phyloP scores from a whole-genome alignment of 2,329 filamentous ascomycete species.

The Ilyonectria destructans region DNA sequence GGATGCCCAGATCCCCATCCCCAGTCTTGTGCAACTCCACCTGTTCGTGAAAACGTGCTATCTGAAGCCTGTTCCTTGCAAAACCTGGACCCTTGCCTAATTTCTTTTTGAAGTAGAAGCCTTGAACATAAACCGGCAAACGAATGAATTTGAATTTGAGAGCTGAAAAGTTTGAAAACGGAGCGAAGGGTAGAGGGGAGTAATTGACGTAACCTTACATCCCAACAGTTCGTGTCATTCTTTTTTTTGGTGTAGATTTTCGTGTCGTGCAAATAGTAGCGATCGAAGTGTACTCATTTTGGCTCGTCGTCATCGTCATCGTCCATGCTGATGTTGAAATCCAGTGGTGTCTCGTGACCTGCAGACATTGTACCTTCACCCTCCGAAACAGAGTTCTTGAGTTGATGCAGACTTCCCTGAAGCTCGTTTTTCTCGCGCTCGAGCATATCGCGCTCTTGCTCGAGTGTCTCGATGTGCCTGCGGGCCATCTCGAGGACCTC shows the following conservation, averaged over 20 bases:
- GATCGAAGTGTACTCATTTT: background rate
- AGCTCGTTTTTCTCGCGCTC: constrained; percentile 47
- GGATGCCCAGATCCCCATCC: background rate
- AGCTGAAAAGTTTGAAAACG: constrained; percentile 4
- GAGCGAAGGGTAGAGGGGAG: constrained; percentile 3
- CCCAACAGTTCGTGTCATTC: background rate
- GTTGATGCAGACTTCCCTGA: constrained; percentile 42
- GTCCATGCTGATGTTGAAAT: constrained; percentile 35
- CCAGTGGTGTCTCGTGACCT: constrained; percentile 33
- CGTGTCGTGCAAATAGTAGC: background rate
- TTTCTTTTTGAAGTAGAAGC: background rate
- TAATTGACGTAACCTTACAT: constrained; percentile 16
- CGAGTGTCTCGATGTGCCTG: constrained; percentile 46
- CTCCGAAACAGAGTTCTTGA: constrained; percentile 39
- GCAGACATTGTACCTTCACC: constrained; percentile 25
- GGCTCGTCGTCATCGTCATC: constrained; percentile 25
- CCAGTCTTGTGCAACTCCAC: constrained; percentile 3
- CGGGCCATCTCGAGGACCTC: constrained; percentile 51
- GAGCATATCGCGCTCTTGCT: constrained; percentile 43
- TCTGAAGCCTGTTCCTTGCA: constrained; percentile 9
- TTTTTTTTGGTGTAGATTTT: constrained; percentile 9
- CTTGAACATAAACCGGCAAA: background rate
- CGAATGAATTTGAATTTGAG: constrained; percentile 6
- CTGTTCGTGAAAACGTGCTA: constrained; percentile 11
- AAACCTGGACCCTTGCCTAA: background rate